Evolutionary conservation across 208 protist species (phyloP).

Genomic region (Trypanosoma rangeli): DNA sequence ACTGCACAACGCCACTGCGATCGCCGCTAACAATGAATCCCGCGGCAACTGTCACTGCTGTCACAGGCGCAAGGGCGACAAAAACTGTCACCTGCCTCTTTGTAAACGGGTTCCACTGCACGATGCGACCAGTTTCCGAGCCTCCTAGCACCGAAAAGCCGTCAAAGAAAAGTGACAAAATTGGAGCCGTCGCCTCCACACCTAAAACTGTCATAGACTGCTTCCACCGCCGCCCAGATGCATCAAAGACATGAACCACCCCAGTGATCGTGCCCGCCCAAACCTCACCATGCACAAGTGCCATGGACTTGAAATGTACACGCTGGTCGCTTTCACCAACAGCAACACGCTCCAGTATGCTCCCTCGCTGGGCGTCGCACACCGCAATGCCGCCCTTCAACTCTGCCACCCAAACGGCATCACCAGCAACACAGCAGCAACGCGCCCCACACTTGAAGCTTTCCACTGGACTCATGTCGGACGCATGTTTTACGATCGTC

Average conservation of each 20-base stretch:
- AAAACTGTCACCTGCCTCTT: constrained; percentile 43
- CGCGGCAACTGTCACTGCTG: constrained; percentile 43
- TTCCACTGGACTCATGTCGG: not conserved
- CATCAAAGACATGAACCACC: constrained; percentile 46
- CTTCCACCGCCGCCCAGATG: constrained; percentile 14
- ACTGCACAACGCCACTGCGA: constrained; percentile 44
- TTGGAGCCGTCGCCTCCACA: constrained; percentile 29
- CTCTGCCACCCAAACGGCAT: constrained; percentile 74
- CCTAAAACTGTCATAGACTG: constrained; percentile 31
- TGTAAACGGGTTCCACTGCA: constrained; percentile 43
- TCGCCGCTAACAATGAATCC: constrained; percentile 64
- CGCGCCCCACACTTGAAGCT: constrained; percentile 35
- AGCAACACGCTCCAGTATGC: constrained; percentile 28
- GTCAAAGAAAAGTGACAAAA: constrained; percentile 62
- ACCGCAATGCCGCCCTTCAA: constrained; percentile 56
- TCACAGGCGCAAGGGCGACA: constrained; percentile 43
- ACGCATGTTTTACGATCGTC: not conserved
- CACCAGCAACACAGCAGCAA: constrained; percentile 48
- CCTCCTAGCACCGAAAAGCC: constrained; percentile 46
- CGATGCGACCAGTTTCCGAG: constrained; percentile 46
- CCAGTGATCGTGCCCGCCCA: constrained; percentile 56
- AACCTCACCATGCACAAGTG: constrained; percentile 53
- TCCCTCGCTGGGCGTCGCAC: constrained; percentile 31
- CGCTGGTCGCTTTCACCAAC: constrained; percentile 15
- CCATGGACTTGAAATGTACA: constrained; percentile 40